A percentile compares a stretch with the other conserved stretches of the same genome.
Evolutionary conservation across 2,329 filamentous ascomycete genomes (phyloP).

Genomic region (Penicillium sp.): DNA sequence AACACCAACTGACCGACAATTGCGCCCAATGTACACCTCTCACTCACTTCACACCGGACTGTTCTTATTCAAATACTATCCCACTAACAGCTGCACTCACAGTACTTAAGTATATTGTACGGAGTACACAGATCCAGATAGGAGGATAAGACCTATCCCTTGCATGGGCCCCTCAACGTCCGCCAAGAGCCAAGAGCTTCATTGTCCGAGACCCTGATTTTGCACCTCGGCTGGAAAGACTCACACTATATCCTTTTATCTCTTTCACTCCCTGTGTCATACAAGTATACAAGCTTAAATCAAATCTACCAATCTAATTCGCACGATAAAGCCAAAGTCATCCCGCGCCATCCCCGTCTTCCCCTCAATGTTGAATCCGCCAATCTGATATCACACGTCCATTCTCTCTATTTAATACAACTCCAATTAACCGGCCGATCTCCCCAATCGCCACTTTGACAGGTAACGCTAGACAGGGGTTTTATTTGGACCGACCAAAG

Average conservation of each 20-base stretch:
- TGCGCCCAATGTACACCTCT: background rate
- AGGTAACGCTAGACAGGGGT: slow-evolving; percentile 6
- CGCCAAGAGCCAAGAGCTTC: background rate
- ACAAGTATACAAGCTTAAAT: background rate
- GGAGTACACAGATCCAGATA: background rate
- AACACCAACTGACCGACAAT: background rate
- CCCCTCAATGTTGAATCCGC: background rate
- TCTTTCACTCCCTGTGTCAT: background rate
- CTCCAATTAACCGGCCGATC: background rate
- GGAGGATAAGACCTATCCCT: background rate
- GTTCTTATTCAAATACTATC: background rate
- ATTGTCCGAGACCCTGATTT: background rate
- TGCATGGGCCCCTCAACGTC: slow-evolving; percentile 3
- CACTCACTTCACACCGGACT: background rate
- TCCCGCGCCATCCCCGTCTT: background rate
- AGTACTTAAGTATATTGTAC: background rate
- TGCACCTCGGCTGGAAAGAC: background rate
- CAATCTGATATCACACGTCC: slow-evolving; percentile 2
- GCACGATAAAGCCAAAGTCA: background rate
- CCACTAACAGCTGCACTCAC: background rate
- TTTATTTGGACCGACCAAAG: background rate
- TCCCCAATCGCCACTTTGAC: background rate
- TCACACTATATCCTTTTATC: too few relatives aligned
- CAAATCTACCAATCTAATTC: background rate
- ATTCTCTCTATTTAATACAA: background rate